Base-by-base conservation (phyloP, 345 rosid genomes). In the Eucalyptus shirleyi region DNA sequence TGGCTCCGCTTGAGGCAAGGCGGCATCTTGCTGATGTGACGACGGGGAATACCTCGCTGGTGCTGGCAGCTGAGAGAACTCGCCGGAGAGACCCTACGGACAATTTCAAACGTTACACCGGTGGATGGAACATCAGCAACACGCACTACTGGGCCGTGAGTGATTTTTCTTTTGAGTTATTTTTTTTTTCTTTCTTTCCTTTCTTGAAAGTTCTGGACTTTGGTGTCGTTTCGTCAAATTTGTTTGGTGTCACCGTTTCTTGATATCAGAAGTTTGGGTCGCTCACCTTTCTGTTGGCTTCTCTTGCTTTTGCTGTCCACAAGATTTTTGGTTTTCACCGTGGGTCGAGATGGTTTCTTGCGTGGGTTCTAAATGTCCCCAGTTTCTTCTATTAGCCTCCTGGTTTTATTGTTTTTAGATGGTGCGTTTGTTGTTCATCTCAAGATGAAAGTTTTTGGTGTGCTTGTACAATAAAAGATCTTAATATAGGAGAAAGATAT, bases 41-140 rank as follows among this genome's bases (percentile, higher is more conserved):
- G 23, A 89, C 69, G 56, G 89, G 28, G 30, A 95, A 94, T 88
- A 92, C 95, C 5, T 94, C 97, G 90, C 47, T 96, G 77, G 92
- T 96, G 90, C 94, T 97, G 90, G 99, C 98, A 90, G 99, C 90
- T n/a, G 44, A 91, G 51, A 96, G 96, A 90, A 97, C 99, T 6
- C 88, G 86, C 49, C 93, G 99, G 88, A 93, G 87, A 92, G 98
- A 98, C 88, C 99, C 99, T 89, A 62, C 90, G 44, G 89, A 96
- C 55, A 12, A 93, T 90, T 95, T 95, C 59, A 92, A 95, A 21
- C 88, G 86, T 81, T 96, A 98, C 90, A 91, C 93, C 56, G 97
- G 98, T 89, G 99, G 99, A 83, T 98, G 96, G 96, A 97, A 98
- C 91, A 97, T 98, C 91, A 97, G 98, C 95, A 94, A 92, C 87